Percentiles rank a stretch among this genome's conserved stretches.
Conservation (phyloP, 495 filamentous ascomycete species). For the Letharia lupina region DNA sequence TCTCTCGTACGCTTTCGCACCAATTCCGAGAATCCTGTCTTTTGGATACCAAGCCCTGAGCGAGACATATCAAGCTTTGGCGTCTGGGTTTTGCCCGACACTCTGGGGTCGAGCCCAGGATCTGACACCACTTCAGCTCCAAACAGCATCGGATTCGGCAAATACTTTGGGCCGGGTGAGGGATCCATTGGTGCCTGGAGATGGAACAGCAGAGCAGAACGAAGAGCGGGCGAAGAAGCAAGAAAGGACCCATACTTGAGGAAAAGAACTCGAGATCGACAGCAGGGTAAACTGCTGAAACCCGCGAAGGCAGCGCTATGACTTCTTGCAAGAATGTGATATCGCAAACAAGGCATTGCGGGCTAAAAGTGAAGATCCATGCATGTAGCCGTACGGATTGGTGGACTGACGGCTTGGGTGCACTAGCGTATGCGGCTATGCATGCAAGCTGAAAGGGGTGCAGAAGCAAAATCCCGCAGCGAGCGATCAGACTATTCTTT, state of each 20-base stretch:
- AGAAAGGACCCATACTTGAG: not conserved
- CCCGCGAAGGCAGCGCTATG: not conserved
- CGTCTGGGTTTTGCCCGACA: not conserved
- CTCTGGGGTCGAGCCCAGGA: not conserved
- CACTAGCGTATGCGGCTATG: not conserved
- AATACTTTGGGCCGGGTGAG: not conserved
- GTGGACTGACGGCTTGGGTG: not conserved
- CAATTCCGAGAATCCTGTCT: not conserved
- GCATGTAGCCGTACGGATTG: not conserved
- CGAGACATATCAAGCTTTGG: not conserved
- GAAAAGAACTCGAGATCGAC: not conserved
- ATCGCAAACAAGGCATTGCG: not conserved
- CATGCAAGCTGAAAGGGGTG: not conserved
- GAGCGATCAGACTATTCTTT: not conserved
- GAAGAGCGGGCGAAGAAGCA: not conserved
- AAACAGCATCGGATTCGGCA: not conserved
- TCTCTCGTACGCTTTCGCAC: not conserved
- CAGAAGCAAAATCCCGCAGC: not conserved
- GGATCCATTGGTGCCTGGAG: not conserved
- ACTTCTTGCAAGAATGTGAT: not conserved
- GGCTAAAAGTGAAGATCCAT: not conserved
- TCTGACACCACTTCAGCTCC: not conserved
- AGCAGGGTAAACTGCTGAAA: not conserved
- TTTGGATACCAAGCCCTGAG: not conserved
- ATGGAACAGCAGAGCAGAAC: not conserved